Evolutionary conservation across 176 grass and related monocot genomes (phyloP), one percentile per base, ranked within the genome.

Genomic region (Chloris gayana): DNA sequence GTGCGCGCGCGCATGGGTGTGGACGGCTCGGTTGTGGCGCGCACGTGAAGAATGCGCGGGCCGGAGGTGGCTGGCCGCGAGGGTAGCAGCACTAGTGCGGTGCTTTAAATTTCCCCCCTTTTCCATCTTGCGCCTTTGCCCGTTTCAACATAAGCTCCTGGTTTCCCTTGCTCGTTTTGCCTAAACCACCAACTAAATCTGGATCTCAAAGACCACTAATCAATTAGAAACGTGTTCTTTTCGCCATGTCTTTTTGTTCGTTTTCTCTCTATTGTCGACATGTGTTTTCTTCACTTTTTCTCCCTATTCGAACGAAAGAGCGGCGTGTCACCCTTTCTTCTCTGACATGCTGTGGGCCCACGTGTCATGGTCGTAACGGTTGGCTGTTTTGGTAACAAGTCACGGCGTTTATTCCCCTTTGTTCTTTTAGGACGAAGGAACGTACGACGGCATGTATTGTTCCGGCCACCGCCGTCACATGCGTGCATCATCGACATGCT

Each of bases 31-130:
- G 58, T 41, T 24, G 58, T 56, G 76, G 46, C 76, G 69, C 69
- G 84, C 85, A 86, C 77, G 85, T 86, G 85, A 37, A 86, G 85
- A 76, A 86, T 47, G 69, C 38, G 79, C 50, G 62, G 8, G 63
- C 4, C 14, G 1, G 65, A 10, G 80, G 0, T 1, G 39, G 39
- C 39, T 44, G 41, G 41, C 41, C 41, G 41, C 41, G 41, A 44
- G 41, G 12, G 41, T 44, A 25, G 37, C 14, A 17, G 47, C 14
- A 45, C 58, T 3, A 7, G 44, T 35, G 76, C 42, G 49, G 77
- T 4, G 64, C 4, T 25, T 15, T n/a, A n/a, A n/a, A n/a, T n/a
- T n/a, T 4, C 7, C 3, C 9, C 9, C 22, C 6, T n/a, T 74
- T 64, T 56, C 50, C 49, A 4, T 17, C 6, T 4, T 0, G 15